Evolutionary conservation across 1,284 basidiomycete genomes (phyloP).

Genomic region (Rhodotorula sp.): DNA sequence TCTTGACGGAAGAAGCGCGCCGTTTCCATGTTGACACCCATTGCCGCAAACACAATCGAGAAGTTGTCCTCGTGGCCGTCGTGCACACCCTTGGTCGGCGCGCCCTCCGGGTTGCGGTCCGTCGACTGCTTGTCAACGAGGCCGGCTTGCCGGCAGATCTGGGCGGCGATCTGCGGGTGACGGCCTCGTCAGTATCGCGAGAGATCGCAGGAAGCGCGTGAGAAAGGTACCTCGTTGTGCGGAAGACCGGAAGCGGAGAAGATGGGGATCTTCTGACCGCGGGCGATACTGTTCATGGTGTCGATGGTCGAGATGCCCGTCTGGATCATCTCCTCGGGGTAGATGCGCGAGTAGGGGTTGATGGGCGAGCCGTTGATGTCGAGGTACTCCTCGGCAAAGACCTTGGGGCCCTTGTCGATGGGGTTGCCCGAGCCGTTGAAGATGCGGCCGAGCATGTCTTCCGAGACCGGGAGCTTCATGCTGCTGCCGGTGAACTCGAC

Average conservation of each 20-base stretch:
- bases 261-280: constrained; percentile 99
- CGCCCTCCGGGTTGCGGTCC: constrained; percentile 46
- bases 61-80: constrained; percentile 99
- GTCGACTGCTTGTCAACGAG: constrained; percentile 68
- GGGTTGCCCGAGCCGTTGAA: constrained; percentile 99
- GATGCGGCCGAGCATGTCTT: constrained; percentile 98
- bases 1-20: constrained; percentile 99
- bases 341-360: constrained; percentile 98
- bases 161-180: constrained; percentile 82
- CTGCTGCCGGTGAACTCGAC: constrained; percentile 97
- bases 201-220: constrained; percentile 2
- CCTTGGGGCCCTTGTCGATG: constrained; percentile 97
- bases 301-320: constrained; percentile 99
- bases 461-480: constrained; percentile 99
- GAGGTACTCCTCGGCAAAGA: constrained; percentile 98
- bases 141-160: constrained; percentile 99
- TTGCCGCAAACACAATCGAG: constrained; percentile 98
- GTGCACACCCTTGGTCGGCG: constrained; percentile 94
- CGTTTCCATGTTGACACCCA: constrained; percentile 99
- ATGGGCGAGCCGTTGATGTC: constrained; percentile 99
- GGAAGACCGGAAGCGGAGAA: constrained; percentile 99
- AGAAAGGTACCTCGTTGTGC: constrained; percentile 81
- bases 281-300: constrained; percentile 96
- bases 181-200: background rate
- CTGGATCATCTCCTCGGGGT: constrained; percentile 99